A percentile compares a stretch with the other conserved stretches of the same genome.
Conservation (phyloP, 352 stramenopile genomes). For the Globisporangium spinosum region DNA sequence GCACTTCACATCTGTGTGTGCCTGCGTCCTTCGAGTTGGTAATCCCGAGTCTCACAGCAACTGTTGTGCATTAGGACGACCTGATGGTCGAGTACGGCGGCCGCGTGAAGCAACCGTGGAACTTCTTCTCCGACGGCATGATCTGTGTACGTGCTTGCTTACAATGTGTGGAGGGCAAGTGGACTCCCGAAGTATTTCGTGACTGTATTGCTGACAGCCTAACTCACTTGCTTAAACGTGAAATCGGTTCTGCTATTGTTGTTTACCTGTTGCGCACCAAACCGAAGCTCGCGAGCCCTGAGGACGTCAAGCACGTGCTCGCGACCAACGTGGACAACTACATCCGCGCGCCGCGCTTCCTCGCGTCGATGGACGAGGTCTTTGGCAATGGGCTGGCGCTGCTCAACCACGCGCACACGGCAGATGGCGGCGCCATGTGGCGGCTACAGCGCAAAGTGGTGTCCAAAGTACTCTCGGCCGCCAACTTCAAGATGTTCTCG, state of each 20-base stretch:
- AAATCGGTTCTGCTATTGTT: background rate
- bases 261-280: background rate
- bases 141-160: background rate
- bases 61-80: constrained; percentile 11
- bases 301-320: constrained; percentile 23
- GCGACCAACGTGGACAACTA: constrained; percentile 24
- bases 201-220: background rate
- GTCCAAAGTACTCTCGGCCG: constrained; percentile 56
- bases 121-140: constrained; percentile 11
- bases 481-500: constrained; percentile 9
- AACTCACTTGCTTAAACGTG: background rate
- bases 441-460: constrained; percentile 42
- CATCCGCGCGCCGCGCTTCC: constrained; percentile 20
- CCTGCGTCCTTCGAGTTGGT: background rate
- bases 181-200: background rate
- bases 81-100: constrained; percentile 13
- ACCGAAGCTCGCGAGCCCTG: constrained; percentile 2
- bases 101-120: constrained; percentile 11
- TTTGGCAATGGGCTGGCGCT: constrained; percentile 14
- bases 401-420: constrained; percentile 18
- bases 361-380: constrained; percentile 12
- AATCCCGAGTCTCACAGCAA: background rate
- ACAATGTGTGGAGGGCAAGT: background rate
- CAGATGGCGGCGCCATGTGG: constrained; percentile 26
- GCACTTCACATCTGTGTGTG: background rate